These are phyloP conservation scores for Leishmania turanica DNA, from an alignment of 208 protist genomes.

Conservation along the genomic window DNA sequence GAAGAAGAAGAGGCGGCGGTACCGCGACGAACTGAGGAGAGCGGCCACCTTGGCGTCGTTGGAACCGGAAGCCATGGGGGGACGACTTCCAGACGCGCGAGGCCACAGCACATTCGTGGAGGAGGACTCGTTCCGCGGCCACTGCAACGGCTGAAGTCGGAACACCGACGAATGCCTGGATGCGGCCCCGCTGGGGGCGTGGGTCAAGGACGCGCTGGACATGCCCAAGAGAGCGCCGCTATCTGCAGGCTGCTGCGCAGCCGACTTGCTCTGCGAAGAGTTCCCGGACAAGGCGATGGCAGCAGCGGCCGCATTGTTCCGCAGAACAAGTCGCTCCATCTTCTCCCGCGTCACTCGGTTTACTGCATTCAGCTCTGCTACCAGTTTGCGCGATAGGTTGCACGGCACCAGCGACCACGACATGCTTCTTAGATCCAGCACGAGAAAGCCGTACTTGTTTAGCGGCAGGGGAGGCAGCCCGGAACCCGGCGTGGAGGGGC, in stretches of 20 bases:
- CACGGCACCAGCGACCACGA: conserved; percentile 78
- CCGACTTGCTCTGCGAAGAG: conserved; percentile 1
- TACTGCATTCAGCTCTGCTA: conserved; percentile 35
- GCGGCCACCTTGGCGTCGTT: conserved; percentile 8
- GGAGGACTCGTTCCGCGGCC: neutral
- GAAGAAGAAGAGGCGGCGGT: conserved; percentile 50
- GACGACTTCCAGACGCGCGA: neutral
- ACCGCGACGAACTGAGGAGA: conserved; percentile 11
- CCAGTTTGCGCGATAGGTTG: conserved; percentile 51
- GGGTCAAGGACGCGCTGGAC: neutral
- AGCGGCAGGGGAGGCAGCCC: conserved; percentile 8
- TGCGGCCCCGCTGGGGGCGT: neutral
- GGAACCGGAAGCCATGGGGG: neutral
- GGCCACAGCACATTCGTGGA: conserved; percentile 4
- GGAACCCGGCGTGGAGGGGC: neutral
- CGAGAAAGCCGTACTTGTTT: conserved; percentile 69
- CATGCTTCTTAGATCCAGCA: conserved; percentile 63
- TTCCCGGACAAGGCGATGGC: neutral
- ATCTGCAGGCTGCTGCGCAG: neutral
- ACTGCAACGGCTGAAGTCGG: neutral
- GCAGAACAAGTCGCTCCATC: conserved; percentile 13
- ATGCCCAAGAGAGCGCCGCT: conserved; percentile 17
- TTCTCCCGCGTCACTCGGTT: conserved; percentile 29
- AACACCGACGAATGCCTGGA: neutral
- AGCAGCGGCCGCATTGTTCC: neutral